Evolutionary conservation across 1,284 basidiomycete genomes (phyloP).

Genomic region (Psilocybe mexicana): DNA sequence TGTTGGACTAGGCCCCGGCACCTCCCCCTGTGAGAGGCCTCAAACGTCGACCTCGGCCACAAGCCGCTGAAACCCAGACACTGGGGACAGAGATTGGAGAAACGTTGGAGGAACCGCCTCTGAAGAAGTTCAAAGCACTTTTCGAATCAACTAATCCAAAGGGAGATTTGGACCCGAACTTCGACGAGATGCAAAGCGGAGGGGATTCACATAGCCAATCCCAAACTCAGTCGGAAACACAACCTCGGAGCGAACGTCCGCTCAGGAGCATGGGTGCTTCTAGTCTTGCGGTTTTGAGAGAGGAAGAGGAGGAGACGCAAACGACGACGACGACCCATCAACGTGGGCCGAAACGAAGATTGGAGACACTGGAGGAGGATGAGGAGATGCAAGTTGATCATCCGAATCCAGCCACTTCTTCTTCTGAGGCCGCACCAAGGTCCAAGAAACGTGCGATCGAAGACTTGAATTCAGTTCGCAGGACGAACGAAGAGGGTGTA

Average conservation of each 20-base stretch:
- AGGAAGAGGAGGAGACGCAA: constrained; percentile 57
- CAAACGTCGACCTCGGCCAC: constrained; percentile 12
- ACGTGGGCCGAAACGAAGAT: constrained; percentile 38
- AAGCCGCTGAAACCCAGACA: not conserved
- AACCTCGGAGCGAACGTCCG: constrained; percentile 9
- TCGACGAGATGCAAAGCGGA: not conserved
- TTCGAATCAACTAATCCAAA: constrained; percentile 65
- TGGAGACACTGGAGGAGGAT: constrained; percentile 35
- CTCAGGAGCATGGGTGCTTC: constrained; percentile 15
- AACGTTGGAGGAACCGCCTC: constrained; percentile 48
- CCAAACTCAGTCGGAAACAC: constrained; percentile 13
- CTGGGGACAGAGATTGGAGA: constrained; percentile 16
- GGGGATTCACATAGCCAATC: constrained; percentile 27
- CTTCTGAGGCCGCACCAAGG: constrained; percentile 16
- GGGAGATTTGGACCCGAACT: not conserved
- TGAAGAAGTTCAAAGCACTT: constrained; percentile 69
- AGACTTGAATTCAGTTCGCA: constrained; percentile 27
- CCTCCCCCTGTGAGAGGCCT: constrained; percentile 18
- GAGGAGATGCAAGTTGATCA: constrained; percentile 24
- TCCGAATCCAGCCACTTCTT: constrained; percentile 15
- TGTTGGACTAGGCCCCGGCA: constrained; percentile 5
- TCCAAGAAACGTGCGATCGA: constrained; percentile 44
- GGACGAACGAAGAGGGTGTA: not conserved
- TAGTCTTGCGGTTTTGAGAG: constrained; percentile 41
- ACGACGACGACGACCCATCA: constrained; percentile 1